Base-by-base conservation (phyloP, 2,329 filamentous ascomycete genomes). In the Colletotrichum musicola region DNA sequence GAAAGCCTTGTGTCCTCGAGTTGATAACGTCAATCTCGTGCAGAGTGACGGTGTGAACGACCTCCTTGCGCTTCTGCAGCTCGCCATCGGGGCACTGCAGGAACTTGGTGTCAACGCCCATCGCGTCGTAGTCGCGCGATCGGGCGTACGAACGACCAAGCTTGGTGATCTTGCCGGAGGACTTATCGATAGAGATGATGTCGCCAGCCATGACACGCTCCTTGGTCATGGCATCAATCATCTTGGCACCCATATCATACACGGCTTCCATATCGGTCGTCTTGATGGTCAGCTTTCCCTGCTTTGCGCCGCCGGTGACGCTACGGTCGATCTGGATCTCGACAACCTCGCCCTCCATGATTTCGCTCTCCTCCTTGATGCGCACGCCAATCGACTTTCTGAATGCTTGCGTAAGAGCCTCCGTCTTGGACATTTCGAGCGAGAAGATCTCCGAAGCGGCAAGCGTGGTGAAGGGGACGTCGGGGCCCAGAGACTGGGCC, bases 1-100 rank as follows among this genome's bases (percentile, higher is more conserved):
- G 84, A 82, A 99, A 99, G 40, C 96, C 96, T 82, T 99, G 96
- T n/a, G 96, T 98, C 74, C 96, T 89, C 70, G 95, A 98, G 84
- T 99, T 99, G 86, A 99, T 99, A 71, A 99, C 96, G 77, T 99
- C 96, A 72, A 99, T 99, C 83, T 99, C 96, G 82, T 99, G 96
- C 13, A 99, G 89, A 35, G 92, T 95, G 69, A 99, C 96, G 0
- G 96, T 99, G 81, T 99, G 96, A 6, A 98, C 93, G 2, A 97
- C 94, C 82, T 99, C 96, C 80, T 97, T 96, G 74, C 96, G 93
- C 81, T 97, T 97, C 81, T 99, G 96, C 44, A 99, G 88, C 84
- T 99, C 96, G 74, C 96, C 96, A 77, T 99, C 96, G 2, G 96
- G 96, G 79, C 95, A 98, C 81, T 98, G 95, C 47, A 99, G 89